Evolutionary conservation across 352 stramenopile genomes (phyloP), one percentile per base, ranked within the genome.

Genomic region (Blastocystis sp.): DNA sequence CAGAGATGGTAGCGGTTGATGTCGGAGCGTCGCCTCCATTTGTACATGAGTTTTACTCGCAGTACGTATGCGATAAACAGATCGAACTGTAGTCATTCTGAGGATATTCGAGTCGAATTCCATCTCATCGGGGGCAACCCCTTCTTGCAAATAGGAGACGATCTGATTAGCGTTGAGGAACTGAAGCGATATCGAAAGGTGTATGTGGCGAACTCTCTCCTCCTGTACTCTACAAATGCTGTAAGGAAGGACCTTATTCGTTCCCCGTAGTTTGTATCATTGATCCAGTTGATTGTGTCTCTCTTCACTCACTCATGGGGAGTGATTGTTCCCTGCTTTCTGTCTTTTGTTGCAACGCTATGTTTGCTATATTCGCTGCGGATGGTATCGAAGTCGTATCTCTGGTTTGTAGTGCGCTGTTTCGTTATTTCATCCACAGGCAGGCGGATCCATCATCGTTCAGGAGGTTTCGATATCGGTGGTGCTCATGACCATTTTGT

Each of bases 81-180:
- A 42, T 44, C 48, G 6, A 49, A 49, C 4, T 53, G 3, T 51
- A 75, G 63, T 34, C 32, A 53, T 49, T 11, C 8, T 48, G 21
- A 40, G 32, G 21, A 21, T n/a, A 32, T 75, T 51, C 18, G 38
- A 29, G 48, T 78, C 7, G 16, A n/a, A 4, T 27, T 61, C 24
- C 44, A 78, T 27, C 34, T 56, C 8, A 42, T 78, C 7, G 67
- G 49, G 21, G 29, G 32, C 6, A 78, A n/a, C 11, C 40, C 48
- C 7, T 78, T 56, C 36, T 29, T 78, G 27, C 42, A 57, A 27
- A 78, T 78, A 38, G 42, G 36, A n/a, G 67, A 42, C 14, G 29
- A 44, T 57, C 16, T 78, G n/a, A 56, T 78, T 8, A 59, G 46
- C n/a, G 21, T 78, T 3, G n/a, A 57, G 21, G 67, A 78, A n/a